Evolutionary conservation across 805 yeast genomes (phyloP).

Genomic region (Komagataella pseudopastoris): DNA sequence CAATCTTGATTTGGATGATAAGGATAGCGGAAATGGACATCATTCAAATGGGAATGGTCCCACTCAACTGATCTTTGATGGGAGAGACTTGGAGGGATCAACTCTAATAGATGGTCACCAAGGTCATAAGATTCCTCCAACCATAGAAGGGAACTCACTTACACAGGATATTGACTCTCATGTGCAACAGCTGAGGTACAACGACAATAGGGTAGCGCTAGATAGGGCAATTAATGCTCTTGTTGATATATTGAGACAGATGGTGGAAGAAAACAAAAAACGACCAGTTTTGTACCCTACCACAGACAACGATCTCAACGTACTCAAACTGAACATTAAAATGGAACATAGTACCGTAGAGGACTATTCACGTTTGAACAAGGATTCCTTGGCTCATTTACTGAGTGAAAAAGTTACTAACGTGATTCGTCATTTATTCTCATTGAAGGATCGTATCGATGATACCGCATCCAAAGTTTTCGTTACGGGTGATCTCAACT

Average conservation of each 20-base stretch:
- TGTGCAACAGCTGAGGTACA: conserved; percentile 62
- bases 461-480: conserved; percentile 90
- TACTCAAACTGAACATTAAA: conserved; percentile 50
- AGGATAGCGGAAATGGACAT: background rate
- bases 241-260: conserved; percentile 32
- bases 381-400: conserved; percentile 52
- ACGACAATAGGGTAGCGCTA: conserved; percentile 53
- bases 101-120: conserved; percentile 1
- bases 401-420: conserved; percentile 55
- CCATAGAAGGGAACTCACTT: background rate
- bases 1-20: background rate
- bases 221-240: conserved; percentile 47
- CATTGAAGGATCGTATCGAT: conserved; percentile 72
- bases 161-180: conserved; percentile 25
- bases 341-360: conserved; percentile 29
- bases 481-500: conserved; percentile 92
- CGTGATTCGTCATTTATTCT: conserved; percentile 51
- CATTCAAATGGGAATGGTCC: background rate
- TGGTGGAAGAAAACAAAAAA: conserved; percentile 39
- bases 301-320: conserved; percentile 14
- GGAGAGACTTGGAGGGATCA: conserved; percentile 2
- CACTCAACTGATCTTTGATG: background rate
- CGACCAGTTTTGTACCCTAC: conserved; percentile 57
- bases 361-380: conserved; percentile 43
- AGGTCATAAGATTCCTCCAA: background rate